Base-by-base conservation (phyloP, 495 filamentous ascomycete genomes). In the Mytilinidion resinicola region DNA sequence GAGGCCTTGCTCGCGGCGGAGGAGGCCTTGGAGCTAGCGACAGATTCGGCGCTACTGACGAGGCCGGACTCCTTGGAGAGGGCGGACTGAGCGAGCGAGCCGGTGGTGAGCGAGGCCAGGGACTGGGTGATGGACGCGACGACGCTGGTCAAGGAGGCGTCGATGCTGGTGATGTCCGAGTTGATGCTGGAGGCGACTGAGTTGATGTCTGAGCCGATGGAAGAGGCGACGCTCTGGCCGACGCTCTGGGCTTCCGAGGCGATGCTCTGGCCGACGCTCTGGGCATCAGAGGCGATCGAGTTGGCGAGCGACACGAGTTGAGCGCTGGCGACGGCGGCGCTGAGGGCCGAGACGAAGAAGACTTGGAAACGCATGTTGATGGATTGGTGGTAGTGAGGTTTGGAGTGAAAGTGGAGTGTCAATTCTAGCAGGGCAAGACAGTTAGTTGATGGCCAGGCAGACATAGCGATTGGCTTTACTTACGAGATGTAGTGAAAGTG, bases 341-440 rank as follows among this genome's bases (percentile, higher is more conserved):
- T 55, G 62, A 59, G 49, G 44, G 35, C 58, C 15, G 48, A 14
- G 47, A 57, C 51, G 62, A 65, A 9, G 58, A 59, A n/a, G 58
- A 44, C 42, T 15, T 58, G 46, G 59, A 65, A 65, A 61, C 62
- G 62, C 62, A 65, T 65, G 33, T 39, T 61, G 62, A 55, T 55
- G 42, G 30, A 8, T 55, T 17, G 51, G 33, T 41, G 10, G 42
- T 49, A 49, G 15, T 25, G 21, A 25, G 46, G 21, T 21, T 49
- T 19, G 12, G 42, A 46, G 42, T 9, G 15, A 14, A 46, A n/a
- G n/a, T n/a, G n/a, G n/a, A n/a, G n/a, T n/a, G n/a, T n/a, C n/a
- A n/a, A 17, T 9, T 49, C 7, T 5, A 2, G 14, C n/a, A 17
- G 20, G 42, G 20, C 42, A 42, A 42, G 42, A 20, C 14, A 15